A percentile compares a stretch with the other conserved stretches of the same genome.
These are phyloP conservation scores for Aspergillus haitiensis DNA, from an alignment of 495 filamentous ascomycete genomes.

Conservation along the genomic window DNA sequence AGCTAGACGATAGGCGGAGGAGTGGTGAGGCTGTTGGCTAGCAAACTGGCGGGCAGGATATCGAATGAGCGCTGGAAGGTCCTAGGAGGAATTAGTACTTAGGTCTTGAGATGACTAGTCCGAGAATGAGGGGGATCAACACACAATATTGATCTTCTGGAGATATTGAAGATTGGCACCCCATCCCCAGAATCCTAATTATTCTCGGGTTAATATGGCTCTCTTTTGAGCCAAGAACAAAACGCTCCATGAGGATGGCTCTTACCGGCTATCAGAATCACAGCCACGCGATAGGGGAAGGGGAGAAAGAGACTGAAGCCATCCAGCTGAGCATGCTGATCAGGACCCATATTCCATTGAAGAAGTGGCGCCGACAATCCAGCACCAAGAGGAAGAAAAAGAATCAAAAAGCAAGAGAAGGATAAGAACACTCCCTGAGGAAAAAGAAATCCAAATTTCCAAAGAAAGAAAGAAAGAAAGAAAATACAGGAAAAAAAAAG, in stretches of 20 bases:
- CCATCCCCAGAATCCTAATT: constrained; percentile 85
- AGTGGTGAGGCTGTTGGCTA: constrained; percentile 68
- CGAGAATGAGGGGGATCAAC: constrained; percentile 25
- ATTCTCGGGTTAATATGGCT: constrained; percentile 18
- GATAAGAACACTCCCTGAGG: constrained; percentile 7
- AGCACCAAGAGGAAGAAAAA: constrained; percentile 21
- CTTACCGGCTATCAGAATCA: constrained; percentile 76
- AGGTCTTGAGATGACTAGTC: constrained; percentile 4
- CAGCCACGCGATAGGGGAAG: constrained; percentile 79
- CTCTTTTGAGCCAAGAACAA: not conserved
- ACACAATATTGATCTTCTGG: constrained; percentile 66
- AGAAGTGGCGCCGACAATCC: constrained; percentile 22
- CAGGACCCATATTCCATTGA: constrained; percentile 72
- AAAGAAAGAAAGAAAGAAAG: constrained; percentile 10
- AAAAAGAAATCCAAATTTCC: not conserved
- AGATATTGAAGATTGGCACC: constrained; percentile 83
- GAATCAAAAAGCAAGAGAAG: constrained; percentile 16
- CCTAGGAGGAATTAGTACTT: constrained; percentile 45
- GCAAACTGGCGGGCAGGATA: constrained; percentile 69
- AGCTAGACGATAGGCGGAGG: constrained; percentile 80
- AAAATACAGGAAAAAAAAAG: constrained; percentile 14
- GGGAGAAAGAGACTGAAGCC: constrained; percentile 80
- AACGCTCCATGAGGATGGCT: not conserved
- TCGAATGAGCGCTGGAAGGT: constrained; percentile 75
- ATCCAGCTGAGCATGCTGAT: constrained; percentile 79